Base-by-base conservation (phyloP, 495 filamentous ascomycete species). In the Neurospora intermedia region DNA sequence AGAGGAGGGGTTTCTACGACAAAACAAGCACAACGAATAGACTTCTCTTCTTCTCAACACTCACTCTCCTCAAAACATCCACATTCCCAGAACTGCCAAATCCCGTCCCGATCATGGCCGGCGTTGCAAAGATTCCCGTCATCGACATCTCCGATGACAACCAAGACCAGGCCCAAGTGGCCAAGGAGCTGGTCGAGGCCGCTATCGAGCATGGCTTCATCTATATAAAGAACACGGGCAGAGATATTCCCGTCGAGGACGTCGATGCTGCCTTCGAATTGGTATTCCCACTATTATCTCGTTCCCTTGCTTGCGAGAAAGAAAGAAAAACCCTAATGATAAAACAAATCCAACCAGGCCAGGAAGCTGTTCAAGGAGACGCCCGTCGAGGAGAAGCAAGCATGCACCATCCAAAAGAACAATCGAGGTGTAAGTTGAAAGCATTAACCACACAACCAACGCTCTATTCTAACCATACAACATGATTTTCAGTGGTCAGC, bases 191-290 rank as follows among this genome's bases (percentile, higher is more conserved):
- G 43, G 89, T 98, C 40, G 87, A 93, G 73, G 96, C 94, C 1
- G 93, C 93, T 9, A 85, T 90, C 43, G 87, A 90, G 38, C 90
- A 93, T 80, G 95, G 95, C 69, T 98, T 98, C 78, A 86, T 98
- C 41, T 98, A 96, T 81, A 89, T 98, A 77, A 91, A 89, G 73
- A 84, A 88, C 72, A 87, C 87, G 18, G 88, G 88, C 42, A 84
- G 80, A 6, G 89, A 91, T 69, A 93, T 98, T n/a, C 84, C 89
- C 0, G 73, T 82, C 0, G 82, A 86, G 31, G 88, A 90, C 69
- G 88, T 98, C 38, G 85, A 92, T n/a, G 78, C 83, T 72, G 89
- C 90, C 11, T 98, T 98, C 82, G 85, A 87, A 42, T 75, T 96
- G 81, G 94, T 96, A 86, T 16, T 78, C 6, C 75, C 2, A 35